Percentiles rank a stretch among this genome's conserved stretches.
Conservation (phyloP, 805 yeast species). For the Schwanniomyces polymorphus region DNA sequence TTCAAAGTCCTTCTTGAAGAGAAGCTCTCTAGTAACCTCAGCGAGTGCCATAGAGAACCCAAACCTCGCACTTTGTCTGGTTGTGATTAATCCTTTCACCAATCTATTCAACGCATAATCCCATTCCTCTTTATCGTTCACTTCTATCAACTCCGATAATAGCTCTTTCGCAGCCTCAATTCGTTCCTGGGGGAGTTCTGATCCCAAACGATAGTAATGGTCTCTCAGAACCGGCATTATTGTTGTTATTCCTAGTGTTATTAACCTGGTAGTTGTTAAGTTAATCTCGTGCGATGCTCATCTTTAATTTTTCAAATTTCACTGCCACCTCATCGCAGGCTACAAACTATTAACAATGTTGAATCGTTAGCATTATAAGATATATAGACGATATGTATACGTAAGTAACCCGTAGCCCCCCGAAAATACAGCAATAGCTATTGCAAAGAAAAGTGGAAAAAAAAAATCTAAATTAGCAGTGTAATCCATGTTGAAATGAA, state of each 20-base stretch:
- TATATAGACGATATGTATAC: slow-evolving; percentile 5
- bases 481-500: slow-evolving; percentile 24
- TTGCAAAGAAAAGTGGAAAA: slow-evolving; percentile 4
- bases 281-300: background rate
- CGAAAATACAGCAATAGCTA: slow-evolving; percentile 1
- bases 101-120: slow-evolving; percentile 77
- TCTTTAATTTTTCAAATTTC: background rate
- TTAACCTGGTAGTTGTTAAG: background rate
- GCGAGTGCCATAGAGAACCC: slow-evolving; percentile 89
- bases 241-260: no score
- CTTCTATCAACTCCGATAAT: slow-evolving; percentile 55
- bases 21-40: slow-evolving; percentile 51
- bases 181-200: slow-evolving; percentile 73
- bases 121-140: slow-evolving; percentile 60
- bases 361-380: slow-evolving; percentile 9
- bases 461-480: slow-evolving; percentile 5
- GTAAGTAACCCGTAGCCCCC: slow-evolving; percentile 5
- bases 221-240: slow-evolving; percentile 63
- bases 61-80: slow-evolving; percentile 78
- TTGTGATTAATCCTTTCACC: slow-evolving; percentile 76
- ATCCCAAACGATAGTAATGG: slow-evolving; percentile 72
- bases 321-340: background rate
- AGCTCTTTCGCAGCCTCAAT: slow-evolving; percentile 68
- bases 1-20: slow-evolving; percentile 25
- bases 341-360: slow-evolving; percentile 10